Base-by-base conservation (phyloP, 495 filamentous ascomycete species). In the Hypoxylon fuscum region DNA sequence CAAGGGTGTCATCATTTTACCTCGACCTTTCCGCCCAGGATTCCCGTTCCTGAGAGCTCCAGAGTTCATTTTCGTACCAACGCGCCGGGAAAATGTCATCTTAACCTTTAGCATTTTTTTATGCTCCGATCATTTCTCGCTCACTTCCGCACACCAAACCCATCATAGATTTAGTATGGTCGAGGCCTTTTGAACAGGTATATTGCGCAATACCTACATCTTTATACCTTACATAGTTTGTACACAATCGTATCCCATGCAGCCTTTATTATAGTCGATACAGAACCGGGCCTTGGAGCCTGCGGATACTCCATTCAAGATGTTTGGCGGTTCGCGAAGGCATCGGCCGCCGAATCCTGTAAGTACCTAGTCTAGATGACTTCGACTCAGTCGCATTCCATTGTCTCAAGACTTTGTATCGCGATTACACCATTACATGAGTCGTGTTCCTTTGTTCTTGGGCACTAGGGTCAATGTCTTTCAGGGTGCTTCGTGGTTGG, bases 281-380 rank as follows among this genome's bases (percentile, higher is more conserved):
- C 18, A 35, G 48, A 44, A 54, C 55, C 49, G 68, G 63, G n/a
- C n/a, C 63, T 53, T 53, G 14, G 55, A 61, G 62, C 61, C 67
- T 64, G 67, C 64, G 54, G 45, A 45, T 25, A 44, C 44, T 43
- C 37, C 21, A 8, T 49, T 60, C 62, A 75, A 55, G 34, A 81
- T 81, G 78, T 81, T 81, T 69, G 74, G 61, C 61, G 52, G 68
- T 58, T 76, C 76, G 57, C 74, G 76, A 67, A 75, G 72, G 65
- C 76, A 79, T 65, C 74, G 77, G 37, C 69, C 72, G 53, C 74
- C 76, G 18, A 70, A 74, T 64, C 72, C 68, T 71, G 78, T 81
- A 80, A 77, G 78, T 78, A 68, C 10, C 1, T 21, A 44, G 40
- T 42, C 45, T 61, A 52, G 25, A 50, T n/a, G n/a, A n/a, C n/a